Percentiles rank a stretch among this genome's conserved stretches.
Conservation (phyloP, 139 green algal species). For the Parachlorella kessleri region DNA sequence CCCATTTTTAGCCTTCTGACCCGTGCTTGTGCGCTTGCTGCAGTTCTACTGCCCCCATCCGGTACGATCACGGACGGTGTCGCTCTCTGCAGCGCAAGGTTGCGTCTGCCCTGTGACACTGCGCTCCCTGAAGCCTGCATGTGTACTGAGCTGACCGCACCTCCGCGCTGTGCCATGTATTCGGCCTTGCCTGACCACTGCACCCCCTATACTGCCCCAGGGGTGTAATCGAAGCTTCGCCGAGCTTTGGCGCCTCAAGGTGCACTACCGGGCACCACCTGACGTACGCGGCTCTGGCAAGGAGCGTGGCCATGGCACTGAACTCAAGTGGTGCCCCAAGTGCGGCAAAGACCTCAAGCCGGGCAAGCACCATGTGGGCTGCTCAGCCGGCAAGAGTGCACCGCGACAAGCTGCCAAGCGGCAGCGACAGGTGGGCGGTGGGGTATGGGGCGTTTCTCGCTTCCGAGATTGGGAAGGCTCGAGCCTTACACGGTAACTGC, state of each 20-base stretch:
- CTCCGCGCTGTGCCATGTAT: background rate
- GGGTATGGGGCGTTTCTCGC: background rate
- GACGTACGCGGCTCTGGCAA: slow-evolving; percentile 83
- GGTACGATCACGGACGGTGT: background rate
- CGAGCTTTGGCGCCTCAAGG: slow-evolving; percentile 80
- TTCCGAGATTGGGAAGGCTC: background rate
- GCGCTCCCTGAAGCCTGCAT: background rate
- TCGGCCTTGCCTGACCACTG: background rate
- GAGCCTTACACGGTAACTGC: too few species aligned
- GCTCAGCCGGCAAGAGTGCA: slow-evolving; percentile 55
- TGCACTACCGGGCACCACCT: slow-evolving; percentile 79
- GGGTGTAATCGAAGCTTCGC: slow-evolving; percentile 85
- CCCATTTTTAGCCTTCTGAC: background rate
- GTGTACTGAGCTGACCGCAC: too few species aligned
- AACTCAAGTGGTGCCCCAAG: slow-evolving; percentile 82
- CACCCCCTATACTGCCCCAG: background rate
- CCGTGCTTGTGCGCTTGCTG: background rate
- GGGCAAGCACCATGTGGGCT: slow-evolving; percentile 87
- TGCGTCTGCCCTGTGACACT: background rate
- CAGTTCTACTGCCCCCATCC: slow-evolving; percentile 46
- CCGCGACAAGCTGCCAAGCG: slow-evolving; percentile 46
- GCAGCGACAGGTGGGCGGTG: slow-evolving; percentile 19
- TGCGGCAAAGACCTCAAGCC: slow-evolving; percentile 79
- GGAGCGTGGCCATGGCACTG: slow-evolving; percentile 84
- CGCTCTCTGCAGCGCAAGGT: background rate